Conservation (phyloP, 108 stramenopile species). For the Cyclotella sp. region DNA sequence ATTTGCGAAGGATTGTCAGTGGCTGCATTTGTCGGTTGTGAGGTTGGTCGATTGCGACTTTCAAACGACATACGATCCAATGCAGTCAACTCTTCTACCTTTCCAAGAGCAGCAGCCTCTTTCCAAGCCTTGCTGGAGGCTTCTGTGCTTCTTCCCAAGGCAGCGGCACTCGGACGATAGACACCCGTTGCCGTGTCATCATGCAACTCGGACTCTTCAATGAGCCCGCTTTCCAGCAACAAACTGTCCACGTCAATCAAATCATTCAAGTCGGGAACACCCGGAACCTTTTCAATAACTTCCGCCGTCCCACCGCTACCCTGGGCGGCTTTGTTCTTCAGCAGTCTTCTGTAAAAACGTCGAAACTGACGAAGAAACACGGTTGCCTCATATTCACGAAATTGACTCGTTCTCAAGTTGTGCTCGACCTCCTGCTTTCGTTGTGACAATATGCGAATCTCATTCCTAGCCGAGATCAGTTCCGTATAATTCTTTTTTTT, state of each 20-base stretch:
- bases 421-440: slow-evolving; percentile 71
- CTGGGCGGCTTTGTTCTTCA: slow-evolving; percentile 73
- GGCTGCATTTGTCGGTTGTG: slow-evolving; percentile 19
- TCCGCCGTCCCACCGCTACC: slow-evolving; percentile 69
- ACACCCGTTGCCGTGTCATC: slow-evolving; percentile 60
- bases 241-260: slow-evolving; percentile 82
- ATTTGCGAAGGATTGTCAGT: slow-evolving; percentile 3
- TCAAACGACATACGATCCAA: slow-evolving; percentile 40
- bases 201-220: slow-evolving; percentile 80
- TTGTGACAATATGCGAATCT: slow-evolving; percentile 54
- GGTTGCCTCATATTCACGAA: slow-evolving; percentile 89
- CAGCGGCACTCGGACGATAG: slow-evolving; percentile 62
- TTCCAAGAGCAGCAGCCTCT: slow-evolving; percentile 49
- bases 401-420: slow-evolving; percentile 78
- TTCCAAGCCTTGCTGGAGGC: slow-evolving; percentile 54
- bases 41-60: slow-evolving; percentile 7
- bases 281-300: slow-evolving; percentile 65
- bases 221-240: slow-evolving; percentile 81
- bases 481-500: slow-evolving; percentile 65
- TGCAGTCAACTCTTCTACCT: slow-evolving; percentile 41
- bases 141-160: slow-evolving; percentile 45
- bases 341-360: slow-evolving; percentile 73
- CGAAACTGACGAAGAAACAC: slow-evolving; percentile 87
- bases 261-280: slow-evolving; percentile 76
- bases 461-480: slow-evolving; percentile 58